Base-by-base conservation (phyloP, 257 asterid genomes). In the Gynochthodes officinalis region DNA sequence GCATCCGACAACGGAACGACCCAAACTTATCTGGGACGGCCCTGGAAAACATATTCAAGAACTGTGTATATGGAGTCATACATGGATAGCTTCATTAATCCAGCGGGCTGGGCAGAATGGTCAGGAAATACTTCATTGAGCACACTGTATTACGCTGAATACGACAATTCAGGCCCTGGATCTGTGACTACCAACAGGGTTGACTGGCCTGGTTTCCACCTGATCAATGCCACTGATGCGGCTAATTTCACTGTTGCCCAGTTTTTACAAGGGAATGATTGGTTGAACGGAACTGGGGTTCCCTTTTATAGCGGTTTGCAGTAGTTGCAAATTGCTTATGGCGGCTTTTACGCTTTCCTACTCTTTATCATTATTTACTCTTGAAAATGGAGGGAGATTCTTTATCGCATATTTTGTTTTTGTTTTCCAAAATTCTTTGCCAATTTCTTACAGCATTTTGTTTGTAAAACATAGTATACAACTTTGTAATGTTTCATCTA, bases 81-180 rank as follows among this genome's bases (percentile, higher is more conserved):
- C 27, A 71, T 88, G 75, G 95, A 40, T 4, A 62, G 74, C 5
- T 55, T 83, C 67, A 55, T 89, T 0, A 15, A 74, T 64, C 92
- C 94, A 4, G 77, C 58, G 5, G 96, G 96, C 0, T 91, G 97
- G 96, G 49, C 76, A 0, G 30, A 46, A 0, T 89, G 96, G 96
- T 63, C 84, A 0, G 92, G 89, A 0, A 84, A 80, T 70, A 83
- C 86, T 23, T 93, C 90, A 0, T 28, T 91, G 21, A 81, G 64
- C 50, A 91, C 97, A 0, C 77, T 82, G 64, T 91, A 87, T 19
- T 91, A 87, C n/a, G 96, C 83, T 0, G 97, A 91, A 72, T 91
- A 64, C 27, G 53, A 39, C 0, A 91, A 91, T 67, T 9, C 70
- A 0, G 96, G 96, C 21, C 89, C 86, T 1, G 95, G 95, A 9